A percentile compares a stretch with the other conserved stretches of the same genome.
These are phyloP conservation scores for Phytomonas francai DNA, from an alignment of 208 protist genomes.

Conservation along the genomic window DNA sequence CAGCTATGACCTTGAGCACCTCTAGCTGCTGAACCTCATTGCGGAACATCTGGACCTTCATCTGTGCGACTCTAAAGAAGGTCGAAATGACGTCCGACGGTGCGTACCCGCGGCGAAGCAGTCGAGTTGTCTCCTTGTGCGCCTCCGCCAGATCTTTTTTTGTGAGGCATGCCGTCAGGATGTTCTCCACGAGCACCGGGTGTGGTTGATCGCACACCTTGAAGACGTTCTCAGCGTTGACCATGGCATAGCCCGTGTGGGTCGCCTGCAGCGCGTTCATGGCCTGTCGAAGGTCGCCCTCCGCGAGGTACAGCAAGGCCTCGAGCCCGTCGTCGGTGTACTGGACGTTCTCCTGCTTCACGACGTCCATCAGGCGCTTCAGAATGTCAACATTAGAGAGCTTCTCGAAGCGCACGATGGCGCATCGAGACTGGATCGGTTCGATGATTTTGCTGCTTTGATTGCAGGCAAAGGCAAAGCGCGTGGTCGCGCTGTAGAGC, in stretches of 20 bases:
- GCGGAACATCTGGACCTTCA: constrained; percentile 36
- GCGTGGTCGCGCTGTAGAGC: constrained; percentile 94
- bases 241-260: constrained; percentile 90
- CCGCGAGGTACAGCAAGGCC: constrained; percentile 96
- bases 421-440: constrained; percentile 96
- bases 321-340: constrained; percentile 95
- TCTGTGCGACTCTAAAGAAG: constrained; percentile 89
- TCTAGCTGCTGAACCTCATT: constrained; percentile 73
- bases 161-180: constrained; percentile 81
- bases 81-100: constrained; percentile 95
- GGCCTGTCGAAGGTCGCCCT: constrained; percentile 96
- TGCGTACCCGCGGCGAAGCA: constrained; percentile 91
- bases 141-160: constrained; percentile 65
- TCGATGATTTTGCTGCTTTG: constrained; percentile 99
- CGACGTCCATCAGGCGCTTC: constrained; percentile 88
- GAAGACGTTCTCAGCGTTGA: constrained; percentile 98
- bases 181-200: constrained; percentile 89
- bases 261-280: constrained; percentile 98
- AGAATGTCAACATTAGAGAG: constrained; percentile 90
- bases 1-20: constrained; percentile 71
- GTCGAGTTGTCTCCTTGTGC: constrained; percentile 74
- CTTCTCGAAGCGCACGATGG: constrained; percentile 79
- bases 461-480: constrained; percentile 99
- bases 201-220: constrained; percentile 99
- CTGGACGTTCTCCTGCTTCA: constrained; percentile 85